phyloP scores from a whole-genome alignment of 306 rosid genomes.

The Senna tora region DNA sequence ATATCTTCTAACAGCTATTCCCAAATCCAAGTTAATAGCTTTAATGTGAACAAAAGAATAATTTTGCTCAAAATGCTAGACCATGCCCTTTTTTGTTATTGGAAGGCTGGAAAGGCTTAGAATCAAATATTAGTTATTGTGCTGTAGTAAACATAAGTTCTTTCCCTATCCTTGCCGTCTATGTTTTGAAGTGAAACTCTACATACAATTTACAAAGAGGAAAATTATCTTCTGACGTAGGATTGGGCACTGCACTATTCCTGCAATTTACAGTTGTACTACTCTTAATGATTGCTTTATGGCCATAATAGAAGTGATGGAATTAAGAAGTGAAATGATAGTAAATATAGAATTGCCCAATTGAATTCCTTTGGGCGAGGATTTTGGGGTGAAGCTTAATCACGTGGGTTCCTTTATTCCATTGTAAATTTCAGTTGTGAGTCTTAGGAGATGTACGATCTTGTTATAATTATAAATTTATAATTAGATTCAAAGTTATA shows the following conservation, averaged over 20 bases:
- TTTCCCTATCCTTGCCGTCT: not conserved
- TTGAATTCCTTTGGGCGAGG: not conserved
- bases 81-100: not conserved
- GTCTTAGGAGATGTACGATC: not conserved
- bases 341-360: not conserved
- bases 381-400: not conserved
- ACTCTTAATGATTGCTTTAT: not conserved
- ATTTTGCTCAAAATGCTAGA: constrained; percentile 9
- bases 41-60: not conserved
- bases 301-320: not conserved
- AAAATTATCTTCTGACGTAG: not conserved
- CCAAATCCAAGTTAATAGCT: not conserved
- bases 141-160: not conserved
- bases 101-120: not conserved
- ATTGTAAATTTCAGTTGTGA: not conserved
- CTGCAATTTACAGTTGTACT: not conserved
- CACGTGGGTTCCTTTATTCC: not conserved
- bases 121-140: not conserved
- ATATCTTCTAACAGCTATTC: constrained; percentile 13
- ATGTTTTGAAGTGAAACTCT: not conserved
- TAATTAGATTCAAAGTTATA: too few relatives aligned
- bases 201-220: not conserved
- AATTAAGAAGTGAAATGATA: constrained; percentile 1
- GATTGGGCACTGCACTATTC: not conserved
- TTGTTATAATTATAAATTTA: too few relatives aligned